Percentiles rank a stretch among this genome's conserved stretches.
phyloP scores from a whole-genome alignment of 1,139 yeast genomes.

The Suhomyces coccinellae region DNA sequence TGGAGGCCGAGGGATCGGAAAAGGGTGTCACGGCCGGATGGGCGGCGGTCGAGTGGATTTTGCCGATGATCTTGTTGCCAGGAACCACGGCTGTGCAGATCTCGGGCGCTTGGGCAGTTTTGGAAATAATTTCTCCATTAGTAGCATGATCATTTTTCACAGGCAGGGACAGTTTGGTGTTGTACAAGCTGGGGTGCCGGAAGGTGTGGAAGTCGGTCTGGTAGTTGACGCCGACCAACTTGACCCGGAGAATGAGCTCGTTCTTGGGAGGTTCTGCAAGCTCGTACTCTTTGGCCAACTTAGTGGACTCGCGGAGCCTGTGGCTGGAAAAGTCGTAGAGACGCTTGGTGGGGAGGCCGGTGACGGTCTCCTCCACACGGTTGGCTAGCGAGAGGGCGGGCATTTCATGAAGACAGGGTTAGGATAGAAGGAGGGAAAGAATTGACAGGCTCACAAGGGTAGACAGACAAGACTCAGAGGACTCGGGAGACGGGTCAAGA shows the following conservation, averaged over 20 bases:
- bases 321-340: conserved; percentile 24
- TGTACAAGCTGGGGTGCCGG: conserved; percentile 9
- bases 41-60: conserved; percentile 17
- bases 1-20: conserved; percentile 3
- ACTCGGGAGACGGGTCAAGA: no score
- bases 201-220: conserved; percentile 26
- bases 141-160: no score
- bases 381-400: conserved; percentile 1
- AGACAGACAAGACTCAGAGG: no score
- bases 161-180: conserved; percentile 1
- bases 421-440: no score
- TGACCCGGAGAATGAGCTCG: conserved; percentile 32
- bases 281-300: conserved; percentile 30
- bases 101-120: neutral
- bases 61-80: conserved; percentile 35
- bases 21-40: conserved; percentile 10
- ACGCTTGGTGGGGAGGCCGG: conserved; percentile 32
- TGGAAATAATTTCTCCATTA: neutral
- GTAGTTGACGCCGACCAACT: conserved; percentile 32
- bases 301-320: conserved; percentile 30
- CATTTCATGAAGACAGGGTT: neutral
- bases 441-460: no score
- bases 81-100: conserved; percentile 27
- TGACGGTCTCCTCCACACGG: conserved; percentile 9
- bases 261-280: conserved; percentile 16